These are phyloP conservation scores for Inga laurina DNA, from an alignment of 306 rosid species.

Conservation along the genomic window DNA sequence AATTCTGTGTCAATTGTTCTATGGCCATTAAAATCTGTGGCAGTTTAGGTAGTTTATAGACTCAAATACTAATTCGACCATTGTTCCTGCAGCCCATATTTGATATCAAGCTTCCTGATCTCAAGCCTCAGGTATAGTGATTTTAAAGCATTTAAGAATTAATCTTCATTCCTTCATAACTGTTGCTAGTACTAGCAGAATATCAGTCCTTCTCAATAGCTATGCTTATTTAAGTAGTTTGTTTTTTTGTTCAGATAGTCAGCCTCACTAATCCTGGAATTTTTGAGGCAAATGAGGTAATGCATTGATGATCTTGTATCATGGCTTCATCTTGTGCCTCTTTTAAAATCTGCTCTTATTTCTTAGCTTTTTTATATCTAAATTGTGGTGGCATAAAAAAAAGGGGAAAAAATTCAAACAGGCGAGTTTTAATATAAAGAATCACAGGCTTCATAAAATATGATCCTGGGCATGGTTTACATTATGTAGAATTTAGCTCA, in stretches of 20 bases:
- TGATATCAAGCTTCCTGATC: slow-evolving; percentile 61
- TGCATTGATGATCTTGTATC: background rate
- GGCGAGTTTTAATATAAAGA: background rate
- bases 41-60: slow-evolving; percentile 18
- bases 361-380: background rate
- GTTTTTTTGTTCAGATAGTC: slow-evolving; percentile 56
- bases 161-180: slow-evolving; percentile 15
- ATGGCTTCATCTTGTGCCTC: slow-evolving; percentile 4
- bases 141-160: slow-evolving; percentile 24
- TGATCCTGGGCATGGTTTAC: background rate
- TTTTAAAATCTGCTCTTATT: slow-evolving; percentile 15
- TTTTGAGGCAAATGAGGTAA: slow-evolving; percentile 94
- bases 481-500: background rate
- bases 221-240: slow-evolving; percentile 29
- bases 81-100: slow-evolving; percentile 76
- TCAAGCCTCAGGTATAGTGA: slow-evolving; percentile 71
- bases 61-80: slow-evolving; percentile 24
- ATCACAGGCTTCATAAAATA: background rate
- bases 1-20: slow-evolving; percentile 3
- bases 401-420: background rate
- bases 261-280: slow-evolving; percentile 83
- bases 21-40: slow-evolving; percentile 16
- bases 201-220: background rate
- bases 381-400: background rate
- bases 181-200: slow-evolving; percentile 1